Evolutionary conservation across 2,329 filamentous ascomycete genomes (phyloP).

Genomic region (Talaromyces sp.): DNA sequence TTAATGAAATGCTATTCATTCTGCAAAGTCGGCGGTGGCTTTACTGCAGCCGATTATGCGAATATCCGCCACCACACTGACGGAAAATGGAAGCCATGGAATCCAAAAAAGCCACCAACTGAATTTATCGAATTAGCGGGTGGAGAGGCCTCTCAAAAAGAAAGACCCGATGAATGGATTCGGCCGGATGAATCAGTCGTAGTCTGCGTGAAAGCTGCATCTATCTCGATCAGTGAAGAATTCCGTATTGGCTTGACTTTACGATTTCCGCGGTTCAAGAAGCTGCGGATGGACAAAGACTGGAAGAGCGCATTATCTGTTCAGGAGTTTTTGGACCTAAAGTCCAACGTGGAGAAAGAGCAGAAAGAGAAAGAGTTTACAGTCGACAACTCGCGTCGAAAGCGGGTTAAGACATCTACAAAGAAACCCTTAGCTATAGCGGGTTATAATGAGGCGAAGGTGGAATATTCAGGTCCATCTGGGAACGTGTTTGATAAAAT

Average conservation of each 20-base stretch:
- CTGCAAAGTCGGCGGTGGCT: conserved; percentile 95
- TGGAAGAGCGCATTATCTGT: conserved; percentile 79
- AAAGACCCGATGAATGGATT: conserved; percentile 90
- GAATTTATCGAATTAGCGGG: conserved; percentile 79
- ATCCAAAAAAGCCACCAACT: conserved; percentile 69
- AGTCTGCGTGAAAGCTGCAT: conserved; percentile 82
- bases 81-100: conserved; percentile 88
- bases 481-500: conserved; percentile 70
- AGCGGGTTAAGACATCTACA: conserved; percentile 55
- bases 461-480: conserved; percentile 55
- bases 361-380: conserved; percentile 71
- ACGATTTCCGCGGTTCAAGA: conserved; percentile 86
- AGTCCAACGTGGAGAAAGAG: conserved; percentile 66
- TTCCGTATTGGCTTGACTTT: conserved; percentile 76
- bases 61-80: conserved; percentile 79
- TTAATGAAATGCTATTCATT: conserved; percentile 86
- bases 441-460: conserved; percentile 59
- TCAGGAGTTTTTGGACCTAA: conserved; percentile 72
- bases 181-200: conserved; percentile 83
- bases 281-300: conserved; percentile 72
- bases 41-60: conserved; percentile 79
- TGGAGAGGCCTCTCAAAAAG: conserved; percentile 64
- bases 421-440: conserved; percentile 71
- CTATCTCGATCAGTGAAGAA: conserved; percentile 68
- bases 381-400: conserved; percentile 64